Percentiles rank a stretch among this genome's conserved stretches.
Conservation (phyloP, 2,329 filamentous ascomycete genomes). For the Cucurbitaria berberidis region DNA sequence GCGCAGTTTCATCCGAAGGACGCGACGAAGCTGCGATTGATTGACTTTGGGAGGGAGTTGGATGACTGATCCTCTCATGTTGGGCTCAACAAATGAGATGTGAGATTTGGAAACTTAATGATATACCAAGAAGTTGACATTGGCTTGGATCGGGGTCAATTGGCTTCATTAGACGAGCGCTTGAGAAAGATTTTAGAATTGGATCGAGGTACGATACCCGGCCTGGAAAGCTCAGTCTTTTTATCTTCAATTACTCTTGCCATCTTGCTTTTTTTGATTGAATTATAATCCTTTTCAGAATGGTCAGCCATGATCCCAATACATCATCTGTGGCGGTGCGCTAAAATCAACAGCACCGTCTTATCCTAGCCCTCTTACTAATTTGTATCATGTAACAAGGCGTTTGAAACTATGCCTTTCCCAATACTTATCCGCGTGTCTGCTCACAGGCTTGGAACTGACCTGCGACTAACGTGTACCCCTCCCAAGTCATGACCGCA, state of each 20-base stretch:
- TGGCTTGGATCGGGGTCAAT: background rate
- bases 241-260: background rate
- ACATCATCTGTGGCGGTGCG: slow-evolving; percentile 13
- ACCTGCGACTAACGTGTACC: background rate
- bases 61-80: slow-evolving; percentile 37
- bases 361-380: background rate
- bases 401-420: no score
- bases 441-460: background rate
- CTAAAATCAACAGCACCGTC: background rate
- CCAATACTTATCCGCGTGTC: background rate
- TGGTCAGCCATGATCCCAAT: background rate
- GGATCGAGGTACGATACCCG: background rate
- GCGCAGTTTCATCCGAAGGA: slow-evolving; percentile 63
- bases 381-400: background rate
- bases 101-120: no score
- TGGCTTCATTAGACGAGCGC: background rate
- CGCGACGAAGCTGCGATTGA: slow-evolving; percentile 58
- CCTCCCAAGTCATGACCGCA: background rate
- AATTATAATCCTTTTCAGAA: no score
- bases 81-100: background rate
- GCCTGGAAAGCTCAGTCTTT: background rate
- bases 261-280: background rate
- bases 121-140: no score
- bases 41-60: slow-evolving; percentile 58
- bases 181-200: background rate